Evolutionary conservation across 2,329 filamentous ascomycete species (phyloP).

Genomic region (Talaromyces albobiverticillius): DNA sequence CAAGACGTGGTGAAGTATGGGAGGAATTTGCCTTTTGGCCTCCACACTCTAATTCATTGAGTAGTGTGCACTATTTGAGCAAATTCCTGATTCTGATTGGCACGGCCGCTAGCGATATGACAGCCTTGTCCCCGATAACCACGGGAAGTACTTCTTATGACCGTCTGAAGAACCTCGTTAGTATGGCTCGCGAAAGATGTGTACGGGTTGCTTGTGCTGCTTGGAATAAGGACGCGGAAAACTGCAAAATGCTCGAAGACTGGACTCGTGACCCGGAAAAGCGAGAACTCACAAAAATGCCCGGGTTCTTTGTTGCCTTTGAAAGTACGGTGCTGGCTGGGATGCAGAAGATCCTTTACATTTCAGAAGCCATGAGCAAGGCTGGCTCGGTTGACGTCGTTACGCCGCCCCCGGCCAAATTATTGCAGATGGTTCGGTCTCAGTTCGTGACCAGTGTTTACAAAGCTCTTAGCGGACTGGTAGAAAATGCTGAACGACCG

Average conservation of each 20-base stretch:
- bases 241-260: conserved; percentile 87
- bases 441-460: conserved; percentile 94
- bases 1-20: conserved; percentile 78
- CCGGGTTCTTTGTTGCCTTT: conserved; percentile 78
- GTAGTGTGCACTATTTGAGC: conserved; percentile 84
- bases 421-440: conserved; percentile 83
- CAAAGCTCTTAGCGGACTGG: conserved; percentile 90
- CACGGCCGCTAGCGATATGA: conserved; percentile 83
- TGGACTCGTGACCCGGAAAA: conserved; percentile 83
- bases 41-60: conserved; percentile 85
- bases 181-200: conserved; percentile 76
- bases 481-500: conserved; percentile 87
- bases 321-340: conserved; percentile 77
- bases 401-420: conserved; percentile 77
- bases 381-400: conserved; percentile 74
- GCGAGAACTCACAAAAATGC: conserved; percentile 87
- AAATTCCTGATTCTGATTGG: conserved; percentile 79
- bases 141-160: conserved; percentile 60
- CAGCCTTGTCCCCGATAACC: conserved; percentile 67
- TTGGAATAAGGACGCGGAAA: conserved; percentile 91
- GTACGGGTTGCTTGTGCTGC: conserved; percentile 81
- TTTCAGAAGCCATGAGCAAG: conserved; percentile 78
- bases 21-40: conserved; percentile 97
- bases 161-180: conserved; percentile 71
- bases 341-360: conserved; percentile 94